Conservation (phyloP, 1,139 yeast species). For the Diutina mesorugosa region DNA sequence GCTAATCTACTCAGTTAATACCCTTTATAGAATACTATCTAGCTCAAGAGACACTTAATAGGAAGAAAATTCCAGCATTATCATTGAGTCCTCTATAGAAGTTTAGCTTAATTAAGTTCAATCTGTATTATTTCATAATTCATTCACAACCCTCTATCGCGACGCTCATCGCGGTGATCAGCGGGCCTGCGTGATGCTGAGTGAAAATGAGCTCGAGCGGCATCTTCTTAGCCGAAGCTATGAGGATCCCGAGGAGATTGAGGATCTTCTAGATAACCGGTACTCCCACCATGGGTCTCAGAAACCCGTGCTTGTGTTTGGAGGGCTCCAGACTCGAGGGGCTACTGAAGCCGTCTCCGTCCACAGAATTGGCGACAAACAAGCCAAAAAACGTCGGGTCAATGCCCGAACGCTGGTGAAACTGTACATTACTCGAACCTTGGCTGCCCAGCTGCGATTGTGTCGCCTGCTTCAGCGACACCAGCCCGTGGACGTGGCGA, state of each 20-base stretch:
- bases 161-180: background rate
- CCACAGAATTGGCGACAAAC: constrained; percentile 4
- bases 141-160: background rate
- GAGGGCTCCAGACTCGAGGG: constrained; percentile 18
- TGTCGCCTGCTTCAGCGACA: background rate
- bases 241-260: constrained; percentile 24
- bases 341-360: constrained; percentile 7
- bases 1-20: background rate
- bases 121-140: no score
- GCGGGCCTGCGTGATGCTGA: background rate
- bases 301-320: constrained; percentile 41
- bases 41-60: background rate
- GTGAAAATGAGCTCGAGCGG: constrained; percentile 26
- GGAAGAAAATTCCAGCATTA: no score
- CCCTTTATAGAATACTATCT: background rate
- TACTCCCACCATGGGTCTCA: constrained; percentile 47
- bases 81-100: no score
- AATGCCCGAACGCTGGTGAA: constrained; percentile 6
- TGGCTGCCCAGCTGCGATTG: background rate
- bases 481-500: background rate
- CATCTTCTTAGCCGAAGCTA: constrained; percentile 40
- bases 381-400: constrained; percentile 13
- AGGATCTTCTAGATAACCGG: constrained; percentile 39
- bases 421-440: background rate
- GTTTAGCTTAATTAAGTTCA: no score